phyloP scores from a whole-genome alignment of 345 rosid species.

The Arabidopsis suecica region DNA sequence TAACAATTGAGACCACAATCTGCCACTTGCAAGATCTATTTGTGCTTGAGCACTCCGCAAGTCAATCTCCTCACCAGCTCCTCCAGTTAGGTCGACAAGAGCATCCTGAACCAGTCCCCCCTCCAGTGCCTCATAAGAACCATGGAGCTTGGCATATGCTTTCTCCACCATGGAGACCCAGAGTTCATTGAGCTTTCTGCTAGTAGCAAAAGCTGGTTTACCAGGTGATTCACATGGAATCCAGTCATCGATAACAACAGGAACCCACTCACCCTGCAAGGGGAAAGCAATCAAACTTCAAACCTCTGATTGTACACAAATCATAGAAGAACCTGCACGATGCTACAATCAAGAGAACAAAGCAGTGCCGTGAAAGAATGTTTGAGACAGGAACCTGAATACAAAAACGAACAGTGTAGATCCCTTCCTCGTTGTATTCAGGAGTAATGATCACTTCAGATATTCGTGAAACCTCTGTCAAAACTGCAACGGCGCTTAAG shows the following conservation, averaged over 20 bases:
- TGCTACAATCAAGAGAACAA: conserved; percentile 32
- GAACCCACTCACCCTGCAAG: conserved; percentile 99
- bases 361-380: conserved; percentile 20
- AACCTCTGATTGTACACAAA: not conserved
- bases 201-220: conserved; percentile 98
- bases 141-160: conserved; percentile 98
- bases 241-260: conserved; percentile 99
- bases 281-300: conserved; percentile 21
- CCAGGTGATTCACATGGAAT: conserved; percentile 97
- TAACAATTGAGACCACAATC: conserved; percentile 97
- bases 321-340: conserved; percentile 23
- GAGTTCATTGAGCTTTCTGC: conserved; percentile 85
- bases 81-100: conserved; percentile 99
- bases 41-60: conserved; percentile 99
- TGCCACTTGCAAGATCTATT: conserved; percentile 99
- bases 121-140: conserved; percentile 98
- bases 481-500: conserved; percentile 97
- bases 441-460: conserved; percentile 98
- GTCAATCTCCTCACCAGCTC: conserved; percentile 99
- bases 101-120: conserved; percentile 99
- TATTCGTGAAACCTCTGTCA: conserved; percentile 91
- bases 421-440: conserved; percentile 97
- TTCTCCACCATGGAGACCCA: conserved; percentile 99
- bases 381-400: conserved; percentile 74
- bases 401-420: conserved; percentile 98